Percentiles rank a stretch among this genome's conserved stretches.
Evolutionary conservation across 2,329 filamentous ascomycete species (phyloP).

Genomic region (Boeremia exigua): DNA sequence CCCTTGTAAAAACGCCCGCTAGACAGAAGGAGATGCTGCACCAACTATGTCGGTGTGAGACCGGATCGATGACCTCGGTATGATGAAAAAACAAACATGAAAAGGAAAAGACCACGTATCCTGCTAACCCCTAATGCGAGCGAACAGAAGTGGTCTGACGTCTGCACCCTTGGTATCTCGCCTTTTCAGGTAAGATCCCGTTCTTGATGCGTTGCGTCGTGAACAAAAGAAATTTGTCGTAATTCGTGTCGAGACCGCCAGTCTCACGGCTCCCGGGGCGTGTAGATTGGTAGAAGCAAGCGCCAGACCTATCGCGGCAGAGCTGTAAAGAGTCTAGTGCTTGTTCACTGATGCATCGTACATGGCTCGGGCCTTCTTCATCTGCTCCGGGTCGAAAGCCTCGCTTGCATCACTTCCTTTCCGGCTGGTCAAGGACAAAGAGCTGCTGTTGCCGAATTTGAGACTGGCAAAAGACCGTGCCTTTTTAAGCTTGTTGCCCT

Average conservation of each 20-base stretch:
- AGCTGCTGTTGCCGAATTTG: conserved; percentile 38
- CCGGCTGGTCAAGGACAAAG: conserved; percentile 39
- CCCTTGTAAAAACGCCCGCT: conserved; percentile 37
- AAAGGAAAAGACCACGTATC: neutral
- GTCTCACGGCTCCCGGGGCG: neutral
- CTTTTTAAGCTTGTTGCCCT: conserved; percentile 47
- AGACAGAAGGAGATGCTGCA: conserved; percentile 6
- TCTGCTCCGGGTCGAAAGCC: conserved; percentile 44
- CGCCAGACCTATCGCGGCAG: neutral
- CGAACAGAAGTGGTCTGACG: neutral
- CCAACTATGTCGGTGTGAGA: neutral
- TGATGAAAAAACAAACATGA: conserved; percentile 6
- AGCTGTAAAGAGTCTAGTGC: conserved; percentile 4
- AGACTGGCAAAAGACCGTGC: conserved; percentile 44
- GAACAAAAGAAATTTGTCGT: conserved; percentile 25
- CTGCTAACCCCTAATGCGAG: neutral
- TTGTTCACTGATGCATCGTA: conserved; percentile 41
- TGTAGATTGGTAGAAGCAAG: neutral
- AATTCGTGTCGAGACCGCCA: conserved; percentile 21
- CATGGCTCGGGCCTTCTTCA: conserved; percentile 44
- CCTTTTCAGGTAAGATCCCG: conserved; percentile 5
- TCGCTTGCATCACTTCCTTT: conserved; percentile 41
- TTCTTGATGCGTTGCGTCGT: conserved; percentile 22
- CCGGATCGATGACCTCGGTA: neutral
- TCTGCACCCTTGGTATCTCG: conserved; percentile 1